A percentile compares a stretch with the other conserved stretches of the same genome.
phyloP scores from a whole-genome alignment of 208 protist species.

The Trypanosoma theileri region DNA sequence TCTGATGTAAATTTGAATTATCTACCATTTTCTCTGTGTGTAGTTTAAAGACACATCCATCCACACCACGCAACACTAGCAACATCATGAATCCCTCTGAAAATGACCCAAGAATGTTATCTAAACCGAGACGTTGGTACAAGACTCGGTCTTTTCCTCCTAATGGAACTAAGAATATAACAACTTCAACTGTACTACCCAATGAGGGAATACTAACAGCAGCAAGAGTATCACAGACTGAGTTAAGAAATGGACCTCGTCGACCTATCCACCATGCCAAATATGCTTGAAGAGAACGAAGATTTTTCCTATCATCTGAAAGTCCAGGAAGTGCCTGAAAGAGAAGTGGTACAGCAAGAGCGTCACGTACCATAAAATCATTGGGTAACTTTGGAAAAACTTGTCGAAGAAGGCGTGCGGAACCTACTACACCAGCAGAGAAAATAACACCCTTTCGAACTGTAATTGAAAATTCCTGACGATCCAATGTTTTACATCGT shows the following conservation, averaged over 20 bases:
- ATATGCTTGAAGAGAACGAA: constrained; percentile 27
- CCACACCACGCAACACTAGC: constrained; percentile 48
- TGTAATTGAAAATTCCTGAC: constrained; percentile 7
- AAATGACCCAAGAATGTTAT: constrained; percentile 59
- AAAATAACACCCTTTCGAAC: constrained; percentile 52
- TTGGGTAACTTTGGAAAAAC: constrained; percentile 19
- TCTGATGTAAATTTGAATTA: not conserved
- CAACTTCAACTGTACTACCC: constrained; percentile 43
- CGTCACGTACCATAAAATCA: constrained; percentile 42
- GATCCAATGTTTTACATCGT: not conserved
- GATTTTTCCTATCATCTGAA: constrained; percentile 51
- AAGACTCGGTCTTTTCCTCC: constrained; percentile 54
- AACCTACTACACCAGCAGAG: constrained; percentile 49
- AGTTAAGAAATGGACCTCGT: constrained; percentile 45
- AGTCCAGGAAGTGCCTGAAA: constrained; percentile 31
- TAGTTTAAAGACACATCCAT: constrained; percentile 22
- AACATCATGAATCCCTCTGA: constrained; percentile 65
- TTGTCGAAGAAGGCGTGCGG: constrained; percentile 45
- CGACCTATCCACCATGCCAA: constrained; percentile 47
- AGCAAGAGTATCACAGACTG: constrained; percentile 56
- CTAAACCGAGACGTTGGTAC: constrained; percentile 61
- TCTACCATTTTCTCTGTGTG: not conserved
- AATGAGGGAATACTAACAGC: constrained; percentile 42
- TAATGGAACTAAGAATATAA: constrained; percentile 59
- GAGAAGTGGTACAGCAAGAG: constrained; percentile 44